These are phyloP conservation scores for Luzula sylvatica DNA, from an alignment of 176 grass and related monocot species.

Conservation along the genomic window DNA sequence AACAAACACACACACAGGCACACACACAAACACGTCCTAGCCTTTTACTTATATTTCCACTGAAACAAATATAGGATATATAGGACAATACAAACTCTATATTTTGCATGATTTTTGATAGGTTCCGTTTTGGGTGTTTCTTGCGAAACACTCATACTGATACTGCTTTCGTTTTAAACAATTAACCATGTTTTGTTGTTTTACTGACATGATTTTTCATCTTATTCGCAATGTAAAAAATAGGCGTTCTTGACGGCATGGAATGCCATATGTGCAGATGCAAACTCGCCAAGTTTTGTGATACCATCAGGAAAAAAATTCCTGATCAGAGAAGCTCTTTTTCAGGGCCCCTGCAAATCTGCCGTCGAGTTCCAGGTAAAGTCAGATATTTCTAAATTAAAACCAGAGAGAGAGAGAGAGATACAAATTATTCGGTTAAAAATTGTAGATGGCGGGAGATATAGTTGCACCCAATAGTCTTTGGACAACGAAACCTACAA, in stretches of 20 bases:
- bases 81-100: no score
- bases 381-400: conserved; percentile 42
- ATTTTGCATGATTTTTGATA: no score
- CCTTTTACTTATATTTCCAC: no score
- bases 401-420: conserved; percentile 35
- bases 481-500: neutral
- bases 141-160: no score
- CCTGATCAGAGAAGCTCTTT: conserved; percentile 35
- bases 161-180: no score
- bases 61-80: no score
- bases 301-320: conserved; percentile 46
- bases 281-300: conserved; percentile 23
- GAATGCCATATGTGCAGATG: conserved; percentile 35
- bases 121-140: no score
- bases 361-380: conserved; percentile 59
- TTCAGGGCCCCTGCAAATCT: conserved; percentile 60
- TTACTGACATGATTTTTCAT: no score
- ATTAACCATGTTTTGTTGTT: no score
- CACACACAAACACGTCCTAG: no score
- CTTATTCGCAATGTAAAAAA: neutral
- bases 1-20: no score
- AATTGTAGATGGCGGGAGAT: conserved; percentile 47
- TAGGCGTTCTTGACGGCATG: conserved; percentile 67
- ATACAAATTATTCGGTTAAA: conserved; percentile 33
- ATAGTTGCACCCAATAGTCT: conserved; percentile 4